Evolutionary conservation across 164 flowering plant species (phyloP).

Genomic region (Umbellularia californica): DNA sequence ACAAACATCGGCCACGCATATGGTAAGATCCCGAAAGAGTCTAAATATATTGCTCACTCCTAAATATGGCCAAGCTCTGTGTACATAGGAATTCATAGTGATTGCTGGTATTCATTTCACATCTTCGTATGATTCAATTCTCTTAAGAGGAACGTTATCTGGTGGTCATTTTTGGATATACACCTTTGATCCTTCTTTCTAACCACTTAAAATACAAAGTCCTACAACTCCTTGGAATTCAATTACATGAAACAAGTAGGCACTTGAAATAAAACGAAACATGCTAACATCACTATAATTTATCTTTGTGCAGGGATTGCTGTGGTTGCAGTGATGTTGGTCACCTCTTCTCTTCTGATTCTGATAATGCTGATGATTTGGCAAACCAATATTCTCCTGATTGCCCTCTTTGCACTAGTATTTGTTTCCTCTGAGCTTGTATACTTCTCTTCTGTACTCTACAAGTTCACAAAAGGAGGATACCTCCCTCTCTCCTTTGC

Average conservation of each 20-base stretch:
- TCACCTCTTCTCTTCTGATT: slow-evolving; percentile 17
- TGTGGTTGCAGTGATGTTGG: slow-evolving; percentile 23
- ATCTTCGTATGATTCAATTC: not conserved
- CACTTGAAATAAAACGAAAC: too few relatives aligned
- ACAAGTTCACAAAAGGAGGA: slow-evolving; percentile 25
- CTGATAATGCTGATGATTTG: slow-evolving; percentile 25
- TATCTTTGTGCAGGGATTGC: slow-evolving; percentile 22
- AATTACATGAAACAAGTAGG: too few relatives aligned
- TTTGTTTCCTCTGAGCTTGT: slow-evolving; percentile 22
- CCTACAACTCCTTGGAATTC: too few relatives aligned
- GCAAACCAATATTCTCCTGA: slow-evolving; percentile 15
- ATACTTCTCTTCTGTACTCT: slow-evolving; percentile 23
- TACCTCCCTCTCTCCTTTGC: slow-evolving; percentile 28
- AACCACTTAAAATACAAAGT: too few relatives aligned
- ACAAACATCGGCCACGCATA: slow-evolving; percentile 24
- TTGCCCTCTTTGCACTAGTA: slow-evolving; percentile 8
- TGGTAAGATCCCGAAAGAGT: slow-evolving; percentile 8
- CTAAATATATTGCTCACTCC: too few relatives aligned
- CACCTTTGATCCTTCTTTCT: too few relatives aligned
- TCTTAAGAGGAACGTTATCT: not conserved
- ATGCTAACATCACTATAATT: not conserved
- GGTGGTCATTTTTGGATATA: not conserved
- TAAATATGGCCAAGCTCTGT: too few relatives aligned
- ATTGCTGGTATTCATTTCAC: not conserved
- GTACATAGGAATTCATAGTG: too few relatives aligned